A percentile compares a stretch with the other conserved stretches of the same genome.
Evolutionary conservation across 176 grass and related monocot genomes (phyloP).

Genomic region (Oryza longistaminata): DNA sequence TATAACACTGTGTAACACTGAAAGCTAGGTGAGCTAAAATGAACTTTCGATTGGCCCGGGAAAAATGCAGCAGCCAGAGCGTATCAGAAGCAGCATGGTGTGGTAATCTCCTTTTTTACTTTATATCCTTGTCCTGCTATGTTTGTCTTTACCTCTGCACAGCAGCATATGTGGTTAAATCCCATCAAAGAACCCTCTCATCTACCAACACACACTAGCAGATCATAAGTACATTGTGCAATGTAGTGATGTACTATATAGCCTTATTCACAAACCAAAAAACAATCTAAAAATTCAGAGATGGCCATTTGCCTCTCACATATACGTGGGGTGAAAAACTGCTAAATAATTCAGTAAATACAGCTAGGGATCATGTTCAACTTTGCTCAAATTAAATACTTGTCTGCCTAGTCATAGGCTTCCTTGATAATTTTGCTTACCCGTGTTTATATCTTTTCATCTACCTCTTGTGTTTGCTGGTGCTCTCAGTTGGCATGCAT

Average conservation of each 20-base stretch:
- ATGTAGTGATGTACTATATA: no score
- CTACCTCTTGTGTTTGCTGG: not conserved
- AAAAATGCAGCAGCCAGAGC: not conserved
- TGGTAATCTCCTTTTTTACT: not conserved
- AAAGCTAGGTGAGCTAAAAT: not conserved
- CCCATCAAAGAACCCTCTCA: not conserved
- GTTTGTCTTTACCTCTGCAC: constrained; percentile 6
- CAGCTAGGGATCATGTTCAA: not conserved
- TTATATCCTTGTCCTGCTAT: not conserved
- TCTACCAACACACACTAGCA: not conserved
- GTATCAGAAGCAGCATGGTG: not conserved
- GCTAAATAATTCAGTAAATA: no score
- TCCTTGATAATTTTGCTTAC: not conserved
- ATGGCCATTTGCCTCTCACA: not conserved
- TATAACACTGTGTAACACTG: not conserved
- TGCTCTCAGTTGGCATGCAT: not conserved
- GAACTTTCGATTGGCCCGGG: not conserved
- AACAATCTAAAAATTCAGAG: not conserved
- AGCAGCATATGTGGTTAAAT: not conserved
- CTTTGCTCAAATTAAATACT: not conserved
- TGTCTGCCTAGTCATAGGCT: no score
- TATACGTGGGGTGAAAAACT: not conserved
- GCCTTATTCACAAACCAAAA: not conserved
- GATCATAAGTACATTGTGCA: not conserved
- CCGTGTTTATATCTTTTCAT: not conserved